These are phyloP conservation scores for Euryodendron excelsum DNA, from an alignment of 148 eudicot genomes.

Conservation along the genomic window DNA sequence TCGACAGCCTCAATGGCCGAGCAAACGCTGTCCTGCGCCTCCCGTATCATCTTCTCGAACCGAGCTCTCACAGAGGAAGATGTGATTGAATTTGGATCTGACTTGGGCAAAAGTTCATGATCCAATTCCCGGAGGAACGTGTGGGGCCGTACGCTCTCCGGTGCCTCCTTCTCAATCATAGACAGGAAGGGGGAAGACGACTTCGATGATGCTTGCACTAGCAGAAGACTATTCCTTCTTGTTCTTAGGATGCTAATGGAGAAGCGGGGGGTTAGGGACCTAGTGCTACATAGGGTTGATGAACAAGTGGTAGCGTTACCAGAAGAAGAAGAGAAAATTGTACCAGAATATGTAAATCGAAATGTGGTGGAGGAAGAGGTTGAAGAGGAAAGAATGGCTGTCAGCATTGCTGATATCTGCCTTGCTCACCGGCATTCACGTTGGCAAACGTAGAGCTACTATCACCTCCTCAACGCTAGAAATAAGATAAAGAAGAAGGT, in stretches of 20 bases:
- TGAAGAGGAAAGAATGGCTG: background rate
- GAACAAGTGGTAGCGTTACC: background rate
- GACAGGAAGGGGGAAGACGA: background rate
- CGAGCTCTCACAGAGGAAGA: slow-evolving; percentile 50
- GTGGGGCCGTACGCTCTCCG: slow-evolving; percentile 59
- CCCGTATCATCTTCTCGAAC: slow-evolving; percentile 88
- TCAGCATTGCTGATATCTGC: slow-evolving; percentile 7
- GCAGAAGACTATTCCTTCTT: background rate
- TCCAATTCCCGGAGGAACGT: slow-evolving; percentile 72
- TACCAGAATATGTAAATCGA: background rate
- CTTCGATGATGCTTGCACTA: background rate
- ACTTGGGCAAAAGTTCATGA: slow-evolving; percentile 11
- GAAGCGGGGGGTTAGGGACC: background rate
- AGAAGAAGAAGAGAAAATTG: background rate
- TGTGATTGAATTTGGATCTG: background rate
- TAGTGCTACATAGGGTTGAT: background rate
- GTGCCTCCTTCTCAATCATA: slow-evolving; percentile 66
- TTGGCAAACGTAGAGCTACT: too few relatives aligned
- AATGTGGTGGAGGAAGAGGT: background rate
- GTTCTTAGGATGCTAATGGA: background rate
- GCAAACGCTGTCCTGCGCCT: slow-evolving; percentile 69
- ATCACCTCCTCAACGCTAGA: too few relatives aligned
- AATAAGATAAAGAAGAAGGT: too few relatives aligned
- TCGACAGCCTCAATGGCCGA: slow-evolving; percentile 72
- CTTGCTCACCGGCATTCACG: too few relatives aligned